A percentile compares a stretch with the other conserved stretches of the same genome.
phyloP scores from a whole-genome alignment of 1,284 basidiomycete species.

The Coniophora puteana region DNA sequence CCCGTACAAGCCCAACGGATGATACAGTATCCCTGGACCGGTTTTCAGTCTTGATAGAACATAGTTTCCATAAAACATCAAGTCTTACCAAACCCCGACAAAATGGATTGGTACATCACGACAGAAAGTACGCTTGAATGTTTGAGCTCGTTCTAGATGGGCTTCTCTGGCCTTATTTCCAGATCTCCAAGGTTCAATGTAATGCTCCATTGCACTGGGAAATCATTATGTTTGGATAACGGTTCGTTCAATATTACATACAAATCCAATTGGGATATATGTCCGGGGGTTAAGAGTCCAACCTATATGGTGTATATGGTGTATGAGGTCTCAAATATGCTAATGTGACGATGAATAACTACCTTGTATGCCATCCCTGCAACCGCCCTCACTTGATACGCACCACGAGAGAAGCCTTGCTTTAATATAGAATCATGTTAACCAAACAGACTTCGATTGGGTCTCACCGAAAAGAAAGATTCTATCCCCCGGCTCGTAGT shows the following conservation, averaged over 20 bases:
- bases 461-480: conserved; percentile 35
- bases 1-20: conserved; percentile 25
- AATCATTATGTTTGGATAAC: background rate
- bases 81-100: conserved; percentile 28
- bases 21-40: conserved; percentile 20
- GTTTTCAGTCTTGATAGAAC: background rate
- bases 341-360: background rate
- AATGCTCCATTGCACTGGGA: conserved; percentile 9
- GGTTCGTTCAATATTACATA: conserved; percentile 7
- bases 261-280: conserved; percentile 33
- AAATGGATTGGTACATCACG: conserved; percentile 23
- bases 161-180: conserved; percentile 6
- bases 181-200: conserved; percentile 6
- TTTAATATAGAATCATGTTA: background rate
- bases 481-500: conserved; percentile 31
- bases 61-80: background rate
- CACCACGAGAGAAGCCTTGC: conserved; percentile 31
- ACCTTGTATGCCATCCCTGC: conserved; percentile 29
- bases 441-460: background rate
- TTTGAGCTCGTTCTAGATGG: conserved; percentile 15
- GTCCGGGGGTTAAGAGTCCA: conserved; percentile 28
- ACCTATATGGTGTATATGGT: too few species aligned
- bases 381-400: conserved; percentile 29
- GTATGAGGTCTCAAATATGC: background rate
- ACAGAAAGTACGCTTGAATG: conserved; percentile 19